phyloP scores from a whole-genome alignment of 192 early-diverging fungal genomes.

The Chytriomyces sp. region DNA sequence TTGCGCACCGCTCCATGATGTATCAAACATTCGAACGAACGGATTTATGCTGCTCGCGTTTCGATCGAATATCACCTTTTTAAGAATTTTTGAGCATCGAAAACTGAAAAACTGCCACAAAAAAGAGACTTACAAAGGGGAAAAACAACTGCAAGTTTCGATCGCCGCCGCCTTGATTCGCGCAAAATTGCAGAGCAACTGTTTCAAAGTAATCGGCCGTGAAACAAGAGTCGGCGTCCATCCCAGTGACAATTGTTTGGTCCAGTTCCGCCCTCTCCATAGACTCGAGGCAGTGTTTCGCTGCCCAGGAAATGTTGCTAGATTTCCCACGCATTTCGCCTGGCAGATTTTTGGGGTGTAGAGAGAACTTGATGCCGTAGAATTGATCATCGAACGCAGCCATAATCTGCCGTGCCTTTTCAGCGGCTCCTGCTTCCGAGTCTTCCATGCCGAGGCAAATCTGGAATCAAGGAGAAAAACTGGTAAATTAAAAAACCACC shows the following conservation, averaged over 20 bases:
- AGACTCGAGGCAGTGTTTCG: no score
- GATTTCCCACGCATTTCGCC: constrained; percentile 63
- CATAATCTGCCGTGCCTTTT: constrained; percentile 50
- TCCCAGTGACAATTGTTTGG: constrained; percentile 54
- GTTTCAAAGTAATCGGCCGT: constrained; percentile 57
- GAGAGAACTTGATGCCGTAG: constrained; percentile 51
- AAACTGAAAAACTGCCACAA: background rate
- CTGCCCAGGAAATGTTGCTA: constrained; percentile 42
- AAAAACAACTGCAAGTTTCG: background rate
- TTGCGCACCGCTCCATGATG: constrained; percentile 62
- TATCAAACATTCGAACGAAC: constrained; percentile 64
- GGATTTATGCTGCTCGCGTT: constrained; percentile 63
- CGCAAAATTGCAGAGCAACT: background rate
- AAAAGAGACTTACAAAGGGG: background rate
- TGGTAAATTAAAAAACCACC: background rate
- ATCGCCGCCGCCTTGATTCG: no score
- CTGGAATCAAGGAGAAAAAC: constrained; percentile 22
- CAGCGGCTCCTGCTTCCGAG: constrained; percentile 47
- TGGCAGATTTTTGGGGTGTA: constrained; percentile 47
- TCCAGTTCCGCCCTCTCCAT: background rate
- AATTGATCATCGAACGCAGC: constrained; percentile 52
- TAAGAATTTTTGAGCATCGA: background rate
- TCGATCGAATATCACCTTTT: constrained; percentile 17
- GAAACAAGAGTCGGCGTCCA: constrained; percentile 65
- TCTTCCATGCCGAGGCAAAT: constrained; percentile 68